phyloP scores from a whole-genome alignment of 176 grass and related monocot genomes.

The Alloteropsis semialata region DNA sequence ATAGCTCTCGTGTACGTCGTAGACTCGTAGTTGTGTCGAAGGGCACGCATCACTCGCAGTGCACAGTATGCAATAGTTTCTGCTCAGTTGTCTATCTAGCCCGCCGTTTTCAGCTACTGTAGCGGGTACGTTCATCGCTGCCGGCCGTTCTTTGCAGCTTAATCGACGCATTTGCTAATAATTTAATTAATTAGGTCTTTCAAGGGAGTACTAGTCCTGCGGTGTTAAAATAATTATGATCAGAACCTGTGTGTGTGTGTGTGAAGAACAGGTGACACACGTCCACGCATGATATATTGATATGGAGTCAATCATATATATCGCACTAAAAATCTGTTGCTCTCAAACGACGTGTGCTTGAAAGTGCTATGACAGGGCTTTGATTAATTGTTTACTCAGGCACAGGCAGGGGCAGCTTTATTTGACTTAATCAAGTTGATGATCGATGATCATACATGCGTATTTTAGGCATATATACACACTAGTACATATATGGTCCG shows the following conservation, averaged over 20 bases:
- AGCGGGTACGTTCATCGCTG: too few relatives aligned
- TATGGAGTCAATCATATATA: not conserved
- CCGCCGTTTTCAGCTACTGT: not conserved
- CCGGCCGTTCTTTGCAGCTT: not conserved
- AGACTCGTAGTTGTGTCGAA: not conserved
- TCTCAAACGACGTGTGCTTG: not conserved
- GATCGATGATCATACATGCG: not conserved
- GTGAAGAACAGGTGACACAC: not conserved
- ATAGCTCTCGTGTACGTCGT: too few relatives aligned
- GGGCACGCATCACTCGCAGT: not conserved
- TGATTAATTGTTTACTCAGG: not conserved
- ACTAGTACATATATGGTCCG: not conserved
- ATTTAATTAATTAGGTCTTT: too few relatives aligned
- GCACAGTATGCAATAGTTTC: not conserved
- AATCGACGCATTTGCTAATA: not conserved
- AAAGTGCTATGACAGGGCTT: not conserved
- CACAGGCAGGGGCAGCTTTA: slow-evolving; percentile 28
- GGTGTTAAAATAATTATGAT: too few relatives aligned
- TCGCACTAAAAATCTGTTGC: not conserved
- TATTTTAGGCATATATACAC: not conserved
- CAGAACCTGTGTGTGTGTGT: too few relatives aligned
- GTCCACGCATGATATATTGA: not conserved
- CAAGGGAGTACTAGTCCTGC: too few relatives aligned
- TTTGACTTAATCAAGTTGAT: not conserved
- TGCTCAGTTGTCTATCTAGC: not conserved